phyloP scores from a whole-genome alignment of 2,329 filamentous ascomycete genomes.

The Trichoderma simmonsii region DNA sequence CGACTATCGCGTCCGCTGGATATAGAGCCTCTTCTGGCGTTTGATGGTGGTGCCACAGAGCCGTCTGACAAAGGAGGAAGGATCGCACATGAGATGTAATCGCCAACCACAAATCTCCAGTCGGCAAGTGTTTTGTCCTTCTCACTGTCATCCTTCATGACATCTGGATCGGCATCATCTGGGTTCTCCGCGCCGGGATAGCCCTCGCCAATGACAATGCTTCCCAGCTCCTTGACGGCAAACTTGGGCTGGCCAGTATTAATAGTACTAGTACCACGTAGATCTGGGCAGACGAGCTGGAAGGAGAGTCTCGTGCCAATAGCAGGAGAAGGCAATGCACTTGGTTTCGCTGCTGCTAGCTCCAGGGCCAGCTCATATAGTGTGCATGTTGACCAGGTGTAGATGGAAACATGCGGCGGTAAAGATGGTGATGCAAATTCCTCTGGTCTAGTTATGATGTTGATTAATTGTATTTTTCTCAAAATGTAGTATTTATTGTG shows the following conservation, averaged over 20 bases:
- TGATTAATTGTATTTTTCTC: background rate
- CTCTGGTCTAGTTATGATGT: slow-evolving; percentile 53
- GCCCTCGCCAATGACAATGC: slow-evolving; percentile 68
- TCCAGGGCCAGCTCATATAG: slow-evolving; percentile 77
- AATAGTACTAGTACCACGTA: slow-evolving; percentile 37
- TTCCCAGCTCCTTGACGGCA: slow-evolving; percentile 77
- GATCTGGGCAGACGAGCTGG: slow-evolving; percentile 80
- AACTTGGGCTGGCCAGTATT: slow-evolving; percentile 51
- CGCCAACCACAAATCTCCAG: slow-evolving; percentile 79
- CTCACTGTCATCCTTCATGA: slow-evolving; percentile 48
- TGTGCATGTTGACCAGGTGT: slow-evolving; percentile 82
- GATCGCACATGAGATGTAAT: slow-evolving; percentile 82
- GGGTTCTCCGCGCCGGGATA: slow-evolving; percentile 43
- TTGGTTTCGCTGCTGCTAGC: slow-evolving; percentile 62
- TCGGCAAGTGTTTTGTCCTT: slow-evolving; percentile 72
- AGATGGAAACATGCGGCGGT: slow-evolving; percentile 70
- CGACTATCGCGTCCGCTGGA: slow-evolving; percentile 24
- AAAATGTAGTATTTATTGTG: background rate
- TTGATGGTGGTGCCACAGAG: slow-evolving; percentile 62
- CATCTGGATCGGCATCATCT: slow-evolving; percentile 36
- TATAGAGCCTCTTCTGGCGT: slow-evolving; percentile 27
- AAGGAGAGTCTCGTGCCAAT: slow-evolving; percentile 85
- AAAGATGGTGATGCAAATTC: slow-evolving; percentile 63
- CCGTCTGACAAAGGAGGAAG: slow-evolving; percentile 73
- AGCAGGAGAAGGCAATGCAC: slow-evolving; percentile 67